Conservation (phyloP, 176 grass and related monocot genomes). For the Carex cristatella region DNA sequence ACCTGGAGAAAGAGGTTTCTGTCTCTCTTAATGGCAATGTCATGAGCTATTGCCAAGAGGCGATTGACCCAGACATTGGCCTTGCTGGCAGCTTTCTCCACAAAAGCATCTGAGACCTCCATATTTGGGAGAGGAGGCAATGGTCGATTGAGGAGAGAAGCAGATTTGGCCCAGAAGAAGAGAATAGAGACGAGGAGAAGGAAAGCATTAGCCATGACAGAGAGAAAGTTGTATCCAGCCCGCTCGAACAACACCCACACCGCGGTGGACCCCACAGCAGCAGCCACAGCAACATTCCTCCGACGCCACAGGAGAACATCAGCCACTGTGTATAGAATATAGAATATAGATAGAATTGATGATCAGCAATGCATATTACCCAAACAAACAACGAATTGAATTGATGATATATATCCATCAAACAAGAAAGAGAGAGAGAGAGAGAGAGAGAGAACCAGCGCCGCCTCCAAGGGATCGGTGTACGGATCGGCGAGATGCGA, state of each 20-base stretch:
- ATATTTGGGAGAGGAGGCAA: slow-evolving; percentile 88
- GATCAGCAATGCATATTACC: not conserved
- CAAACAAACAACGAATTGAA: not conserved
- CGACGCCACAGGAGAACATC: slow-evolving; percentile 91
- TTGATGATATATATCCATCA: not conserved
- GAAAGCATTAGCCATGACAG: slow-evolving; percentile 74
- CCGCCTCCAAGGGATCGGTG: slow-evolving; percentile 72
- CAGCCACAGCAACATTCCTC: slow-evolving; percentile 52
- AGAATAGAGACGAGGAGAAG: slow-evolving; percentile 89
- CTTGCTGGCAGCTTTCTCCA: slow-evolving; percentile 50
- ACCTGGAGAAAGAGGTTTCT: slow-evolving; percentile 68
- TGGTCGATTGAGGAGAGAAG: slow-evolving; percentile 86
- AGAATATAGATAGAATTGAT: too few species aligned
- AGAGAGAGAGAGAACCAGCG: slow-evolving; percentile 33
- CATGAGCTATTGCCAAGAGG: slow-evolving; percentile 57
- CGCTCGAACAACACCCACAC: slow-evolving; percentile 89
- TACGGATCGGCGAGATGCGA: slow-evolving; percentile 36
- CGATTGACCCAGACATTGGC: slow-evolving; percentile 63
- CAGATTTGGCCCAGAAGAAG: slow-evolving; percentile 99
- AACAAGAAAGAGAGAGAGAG: slow-evolving; percentile 11
- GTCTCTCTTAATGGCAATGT: slow-evolving; percentile 86
- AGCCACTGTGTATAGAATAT: slow-evolving; percentile 29
- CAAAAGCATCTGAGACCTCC: slow-evolving; percentile 65
- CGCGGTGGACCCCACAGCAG: slow-evolving; percentile 41
- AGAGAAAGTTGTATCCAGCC: slow-evolving; percentile 81